A percentile compares a stretch with the other conserved stretches of the same genome.
These are phyloP conservation scores for Pichia sp. DNA, from an alignment of 1,139 yeast species.

Conservation along the genomic window DNA sequence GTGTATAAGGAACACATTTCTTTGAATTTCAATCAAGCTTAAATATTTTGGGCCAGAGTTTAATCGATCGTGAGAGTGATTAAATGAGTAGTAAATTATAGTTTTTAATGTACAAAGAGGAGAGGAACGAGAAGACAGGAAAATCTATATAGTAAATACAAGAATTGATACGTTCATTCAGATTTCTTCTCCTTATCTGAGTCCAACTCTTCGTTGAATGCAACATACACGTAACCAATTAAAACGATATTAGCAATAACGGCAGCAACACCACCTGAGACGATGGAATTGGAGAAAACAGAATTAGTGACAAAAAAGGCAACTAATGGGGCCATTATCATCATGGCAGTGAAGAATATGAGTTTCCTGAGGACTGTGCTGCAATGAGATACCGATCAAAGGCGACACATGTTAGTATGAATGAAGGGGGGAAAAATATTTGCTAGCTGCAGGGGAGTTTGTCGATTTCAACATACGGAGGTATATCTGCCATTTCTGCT, in stretches of 20 bases:
- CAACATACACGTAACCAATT: constrained; percentile 78
- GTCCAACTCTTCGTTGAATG: constrained; percentile 72
- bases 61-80: too few relatives aligned
- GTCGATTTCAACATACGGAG: constrained; percentile 37
- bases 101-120: too few relatives aligned
- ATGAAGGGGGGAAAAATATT: too few relatives aligned
- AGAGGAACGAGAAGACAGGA: not conserved
- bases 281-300: constrained; percentile 45
- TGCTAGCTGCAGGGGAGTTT: not conserved
- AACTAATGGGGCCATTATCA: constrained; percentile 72
- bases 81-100: too few relatives aligned
- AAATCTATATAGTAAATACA: not conserved
- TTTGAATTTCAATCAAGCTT: not conserved
- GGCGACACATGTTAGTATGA: too few relatives aligned
- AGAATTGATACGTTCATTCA: not conserved
- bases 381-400: too few relatives aligned
- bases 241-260: constrained; percentile 79
- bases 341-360: constrained; percentile 79
- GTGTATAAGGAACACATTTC: not conserved
- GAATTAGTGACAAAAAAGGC: constrained; percentile 50
- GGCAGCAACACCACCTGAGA: constrained; percentile 90
- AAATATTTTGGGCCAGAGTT: too few relatives aligned
- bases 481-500: constrained; percentile 48
- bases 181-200: constrained; percentile 33
- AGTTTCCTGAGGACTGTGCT: constrained; percentile 66